Evolutionary conservation across 2,329 filamentous ascomycete species (phyloP), one percentile per base, ranked within the genome.

Genomic region (Byssochlamys sp.): DNA sequence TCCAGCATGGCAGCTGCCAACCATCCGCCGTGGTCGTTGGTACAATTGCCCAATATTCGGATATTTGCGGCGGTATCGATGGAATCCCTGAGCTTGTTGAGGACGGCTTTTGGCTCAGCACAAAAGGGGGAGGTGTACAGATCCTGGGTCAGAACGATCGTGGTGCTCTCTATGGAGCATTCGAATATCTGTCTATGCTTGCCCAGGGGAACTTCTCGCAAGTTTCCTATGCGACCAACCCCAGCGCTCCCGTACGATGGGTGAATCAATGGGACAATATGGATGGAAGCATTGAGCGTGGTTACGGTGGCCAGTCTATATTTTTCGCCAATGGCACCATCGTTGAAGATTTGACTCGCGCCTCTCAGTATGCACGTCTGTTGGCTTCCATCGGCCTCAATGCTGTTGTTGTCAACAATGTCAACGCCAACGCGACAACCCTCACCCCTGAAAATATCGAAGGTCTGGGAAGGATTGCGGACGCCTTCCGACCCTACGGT

Each of bases 241-340:
- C 85, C 0, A 77, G 79, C 57, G 83, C 81, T 0, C 81, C 81
- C 0, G 80, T 89, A 49, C 79, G 86, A 61, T 89, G 86, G 86
- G 80, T 83, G 0, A 89, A 89, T 65, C 81, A 89, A 62, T 89
- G 86, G 86, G 85, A 89, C 66, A 88, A 89, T 62, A 74, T 89
- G 67, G 80, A 86, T 58, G 73, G 85, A 11, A 83, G 78, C 48
- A 84, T 89, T 51, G 86, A 89, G 67, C 76, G 86, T 55, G 86
- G 86, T 19, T 89, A 86, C 62, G 86, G 78, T 2, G 86, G 87
- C 0, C 72, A 77, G 0, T 89, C 85, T 0, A 86, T 89, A 57
- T 89, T 88, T 72, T 89, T 88, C 70, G 71, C 75, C 52, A 72
- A 83, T 55, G 84, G 81, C 53, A 58, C 55, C 6, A 75, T 86